Base-by-base conservation (phyloP, 192 early-diverging fungal species). In the Backusella psychrophila region DNA sequence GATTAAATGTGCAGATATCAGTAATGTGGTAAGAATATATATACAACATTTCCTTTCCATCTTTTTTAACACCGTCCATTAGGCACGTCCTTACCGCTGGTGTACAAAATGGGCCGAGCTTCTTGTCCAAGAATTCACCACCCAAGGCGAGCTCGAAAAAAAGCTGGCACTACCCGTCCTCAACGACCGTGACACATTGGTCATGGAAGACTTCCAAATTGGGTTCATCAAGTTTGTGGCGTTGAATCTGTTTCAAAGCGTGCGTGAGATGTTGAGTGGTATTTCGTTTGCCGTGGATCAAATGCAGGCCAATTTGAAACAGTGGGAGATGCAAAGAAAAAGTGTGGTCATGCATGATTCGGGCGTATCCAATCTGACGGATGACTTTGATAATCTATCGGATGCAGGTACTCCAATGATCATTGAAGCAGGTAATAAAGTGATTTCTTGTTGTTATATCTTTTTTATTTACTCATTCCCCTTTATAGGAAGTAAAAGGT, bases 1-100 rank as follows among this genome's bases (percentile, higher is more conserved):
- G 8, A 90, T 94, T 82, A 94, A 94, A 81, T 94, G 93, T 82
- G 91, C 92, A 4, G 93, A 94, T 69, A 93, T 94, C 72, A 92
- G 91, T 76, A 94, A 94, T 80, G 88, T 90, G 71, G 87, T 88
- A 85, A 73, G 83, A 76, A 44, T 14, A 44, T 9, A 34, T 35
- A 21, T 23, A 56, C 21, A 56, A 3, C 23, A n/a, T 34, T 71
- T 31, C 17, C 6, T 17, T 35, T 39, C 8, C 11, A 29, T 39
- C 11, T 23, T 63, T 8, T 66, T 23, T 35, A 52, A 52, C 49
- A 23, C 6, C 7, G 19, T 26, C 7, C 23, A 26, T 21, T 9
- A 88, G 87, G 87, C 91, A 9, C 84, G 93, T 46, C 91, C 92
- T 1, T 93, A 93, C 78, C 88, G 85, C 76, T 89, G 90, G 52